Evolutionary conservation across 1,284 basidiomycete genomes (phyloP), one percentile per base, ranked within the genome.

Genomic region (Volvariella volvacea): DNA sequence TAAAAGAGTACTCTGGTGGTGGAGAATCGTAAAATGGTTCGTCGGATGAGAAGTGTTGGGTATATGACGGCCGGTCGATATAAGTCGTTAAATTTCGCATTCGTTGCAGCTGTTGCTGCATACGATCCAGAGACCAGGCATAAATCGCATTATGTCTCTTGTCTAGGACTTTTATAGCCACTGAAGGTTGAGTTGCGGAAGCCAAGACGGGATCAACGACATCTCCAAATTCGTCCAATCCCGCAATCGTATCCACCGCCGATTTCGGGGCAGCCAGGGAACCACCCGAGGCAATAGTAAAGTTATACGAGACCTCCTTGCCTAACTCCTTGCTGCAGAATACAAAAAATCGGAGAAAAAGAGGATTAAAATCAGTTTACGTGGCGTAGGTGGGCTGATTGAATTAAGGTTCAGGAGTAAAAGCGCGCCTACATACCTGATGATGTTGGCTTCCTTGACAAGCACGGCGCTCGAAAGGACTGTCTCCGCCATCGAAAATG

Each of bases 21-120:
- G 86, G 85, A 38, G 77, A 76, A 61, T 93, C 87, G 63, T 90
- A 93, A 68, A 98, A 99, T 1, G 92, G 88, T 61, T 93, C 90
- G 51, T 92, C 87, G 31, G 88, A 85, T 32, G 90, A 89, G 65
- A 98, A 95, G 63, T 98, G 94, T 51, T 86, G 84, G 14, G 89
- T 88, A 64, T 92, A 95, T 10, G 88, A 88, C 4, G 95, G 94
- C 45, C 88, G 83, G 63, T 93, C 89, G 55, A 94, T 88, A 61
- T 93, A 92, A n/a, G 83, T 83, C 16, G 87, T 90, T 25, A 95
- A 71, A 59, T 95, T 95, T 39, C 92, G 85, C 94, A 99, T 99
- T 52, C 90, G 86, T 50, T 85, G 82, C 4, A 98, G 70, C 49
- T 94, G 92, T 53, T 91, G 87, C 52, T 88, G 82, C 58, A 98